Evolutionary conservation across 2,329 filamentous ascomycete genomes (phyloP).

Genomic region (Endocalyx cinctus): DNA sequence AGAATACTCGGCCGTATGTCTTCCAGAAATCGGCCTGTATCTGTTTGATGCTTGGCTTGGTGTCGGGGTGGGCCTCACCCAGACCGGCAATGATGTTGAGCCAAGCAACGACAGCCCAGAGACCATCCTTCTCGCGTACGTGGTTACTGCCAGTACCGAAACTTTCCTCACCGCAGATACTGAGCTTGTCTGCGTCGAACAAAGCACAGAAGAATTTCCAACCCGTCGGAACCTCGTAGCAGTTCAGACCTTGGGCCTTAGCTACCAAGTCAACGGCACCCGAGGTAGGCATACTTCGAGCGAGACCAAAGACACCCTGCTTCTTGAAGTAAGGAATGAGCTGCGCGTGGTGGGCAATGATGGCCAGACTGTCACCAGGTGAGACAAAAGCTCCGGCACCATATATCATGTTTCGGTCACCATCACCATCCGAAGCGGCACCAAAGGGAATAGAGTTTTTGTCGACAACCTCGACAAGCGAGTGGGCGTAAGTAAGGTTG

Average conservation of each 20-base stretch:
- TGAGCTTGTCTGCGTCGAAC: conserved; percentile 91
- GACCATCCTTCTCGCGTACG: conserved; percentile 97
- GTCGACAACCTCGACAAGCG: conserved; percentile 89
- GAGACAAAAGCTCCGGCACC: conserved; percentile 95
- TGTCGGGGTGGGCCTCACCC: conserved; percentile 72
- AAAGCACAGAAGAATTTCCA: conserved; percentile 99
- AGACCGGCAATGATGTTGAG: conserved; percentile 97
- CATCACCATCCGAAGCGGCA: conserved; percentile 92
- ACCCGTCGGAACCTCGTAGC: conserved; percentile 95
- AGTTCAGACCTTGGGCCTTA: conserved; percentile 84
- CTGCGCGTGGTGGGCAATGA: conserved; percentile 94
- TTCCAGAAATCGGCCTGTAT: conserved; percentile 98
- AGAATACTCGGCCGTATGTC: conserved; percentile 95
- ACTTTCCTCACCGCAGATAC: conserved; percentile 97
- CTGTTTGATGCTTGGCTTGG: conserved; percentile 86
- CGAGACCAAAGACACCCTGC: conserved; percentile 91
- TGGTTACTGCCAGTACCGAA: conserved; percentile 98
- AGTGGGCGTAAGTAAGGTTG: conserved; percentile 95
- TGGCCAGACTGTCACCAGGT: conserved; percentile 93
- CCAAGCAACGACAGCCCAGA: conserved; percentile 97
- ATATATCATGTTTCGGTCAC: conserved; percentile 99
- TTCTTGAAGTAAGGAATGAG: conserved; percentile 98
- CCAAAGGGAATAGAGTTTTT: conserved; percentile 90
- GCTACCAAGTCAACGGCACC: conserved; percentile 94
- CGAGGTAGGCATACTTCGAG: conserved; percentile 95